These are phyloP conservation scores for Scheffersomyces cryptocercus DNA, from an alignment of 1,139 yeast genomes.

Conservation along the genomic window DNA sequence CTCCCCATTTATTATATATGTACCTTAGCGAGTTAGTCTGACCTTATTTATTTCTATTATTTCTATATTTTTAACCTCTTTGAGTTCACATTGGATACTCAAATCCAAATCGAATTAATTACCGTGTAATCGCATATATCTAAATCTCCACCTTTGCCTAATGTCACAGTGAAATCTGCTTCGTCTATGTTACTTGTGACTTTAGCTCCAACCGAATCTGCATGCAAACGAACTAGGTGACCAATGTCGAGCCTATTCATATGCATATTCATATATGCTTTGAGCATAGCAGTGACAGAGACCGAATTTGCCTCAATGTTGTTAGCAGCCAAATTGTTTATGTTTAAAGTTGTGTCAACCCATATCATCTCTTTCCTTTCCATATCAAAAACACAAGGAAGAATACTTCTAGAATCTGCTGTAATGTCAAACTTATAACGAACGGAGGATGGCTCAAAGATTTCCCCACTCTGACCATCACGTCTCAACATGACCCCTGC, in stretches of 20 bases:
- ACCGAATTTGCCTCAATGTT: slow-evolving; percentile 1
- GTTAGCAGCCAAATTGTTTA: neutral
- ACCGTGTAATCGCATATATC: slow-evolving; percentile 7
- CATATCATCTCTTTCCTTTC: slow-evolving; percentile 7
- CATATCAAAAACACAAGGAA: slow-evolving; percentile 10
- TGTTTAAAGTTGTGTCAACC: slow-evolving; percentile 6
- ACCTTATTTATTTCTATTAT: too few relatives aligned
- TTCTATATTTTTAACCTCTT: too few relatives aligned
- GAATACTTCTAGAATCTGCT: neutral
- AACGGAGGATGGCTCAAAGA: slow-evolving; percentile 11
- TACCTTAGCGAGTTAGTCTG: too few relatives aligned
- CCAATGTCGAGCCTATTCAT: slow-evolving; percentile 1
- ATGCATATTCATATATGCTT: slow-evolving; percentile 1
- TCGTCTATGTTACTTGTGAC: slow-evolving; percentile 5
- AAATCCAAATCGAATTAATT: slow-evolving; percentile 2
- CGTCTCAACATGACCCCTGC: slow-evolving; percentile 11
- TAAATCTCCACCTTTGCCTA: slow-evolving; percentile 10
- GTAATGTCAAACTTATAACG: slow-evolving; percentile 8
- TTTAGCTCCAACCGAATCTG: slow-evolving; percentile 3
- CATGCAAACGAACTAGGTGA: slow-evolving; percentile 6
- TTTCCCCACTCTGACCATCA: slow-evolving; percentile 5
- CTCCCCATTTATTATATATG: too few relatives aligned
- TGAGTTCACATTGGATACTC: too few relatives aligned
- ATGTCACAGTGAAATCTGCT: slow-evolving; percentile 10
- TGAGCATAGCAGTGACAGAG: neutral